These are phyloP conservation scores for Apostasia shenzhenica DNA, from an alignment of 106 monocot species.

Conservation along the genomic window DNA sequence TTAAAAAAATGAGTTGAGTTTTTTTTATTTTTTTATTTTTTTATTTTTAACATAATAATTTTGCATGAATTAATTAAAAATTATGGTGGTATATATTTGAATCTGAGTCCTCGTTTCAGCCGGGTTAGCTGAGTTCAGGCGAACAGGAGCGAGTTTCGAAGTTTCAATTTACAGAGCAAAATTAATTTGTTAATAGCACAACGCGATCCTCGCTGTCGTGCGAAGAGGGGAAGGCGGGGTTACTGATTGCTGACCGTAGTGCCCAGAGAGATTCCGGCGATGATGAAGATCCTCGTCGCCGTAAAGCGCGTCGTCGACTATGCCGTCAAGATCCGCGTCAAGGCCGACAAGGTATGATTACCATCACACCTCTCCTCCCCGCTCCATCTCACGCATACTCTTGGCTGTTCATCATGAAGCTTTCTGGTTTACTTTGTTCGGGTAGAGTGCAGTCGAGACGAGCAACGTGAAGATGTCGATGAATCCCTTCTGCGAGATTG, in stretches of 20 bases:
- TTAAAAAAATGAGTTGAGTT: too few relatives aligned
- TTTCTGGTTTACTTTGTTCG: neutral
- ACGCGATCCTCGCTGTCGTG: too few relatives aligned
- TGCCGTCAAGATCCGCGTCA: conserved; percentile 95
- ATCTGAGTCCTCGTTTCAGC: too few relatives aligned
- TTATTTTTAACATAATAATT: too few relatives aligned
- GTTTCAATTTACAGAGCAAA: too few relatives aligned
- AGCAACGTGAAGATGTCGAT: conserved; percentile 99
- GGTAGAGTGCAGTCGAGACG: conserved; percentile 80
- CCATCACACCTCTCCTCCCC: neutral
- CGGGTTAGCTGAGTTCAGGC: too few relatives aligned
- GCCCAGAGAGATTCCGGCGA: neutral
- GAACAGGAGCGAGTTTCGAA: too few relatives aligned
- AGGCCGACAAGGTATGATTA: conserved; percentile 60
- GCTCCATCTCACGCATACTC: neutral
- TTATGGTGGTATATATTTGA: too few relatives aligned
- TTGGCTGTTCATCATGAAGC: neutral
- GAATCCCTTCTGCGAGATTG: conserved; percentile 99
- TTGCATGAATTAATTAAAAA: too few relatives aligned
- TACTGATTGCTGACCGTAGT: neutral
- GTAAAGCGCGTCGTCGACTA: conserved; percentile 98
- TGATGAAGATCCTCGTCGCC: conserved; percentile 98
- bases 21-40: too few relatives aligned
- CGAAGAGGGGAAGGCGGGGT: too few relatives aligned
- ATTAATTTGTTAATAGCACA: too few relatives aligned